Base-by-base conservation (phyloP, 2,329 filamentous ascomycete species). In the Colletotrichum shisoi region DNA sequence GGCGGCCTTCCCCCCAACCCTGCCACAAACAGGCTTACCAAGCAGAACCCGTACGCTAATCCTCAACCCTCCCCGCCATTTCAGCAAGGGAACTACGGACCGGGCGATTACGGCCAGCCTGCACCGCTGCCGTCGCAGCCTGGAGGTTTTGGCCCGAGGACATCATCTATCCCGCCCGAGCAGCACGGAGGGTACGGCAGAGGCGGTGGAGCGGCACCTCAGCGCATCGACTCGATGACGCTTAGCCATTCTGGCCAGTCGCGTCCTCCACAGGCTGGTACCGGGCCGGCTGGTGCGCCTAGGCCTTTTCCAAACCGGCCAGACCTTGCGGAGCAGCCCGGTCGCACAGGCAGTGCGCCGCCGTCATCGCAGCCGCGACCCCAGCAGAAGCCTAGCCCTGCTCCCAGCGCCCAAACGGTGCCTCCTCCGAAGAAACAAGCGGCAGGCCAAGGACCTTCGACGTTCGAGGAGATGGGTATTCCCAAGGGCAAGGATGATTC, bases 391-490 rank as follows among this genome's bases (percentile, higher is more conserved):
- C 56, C 73, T 49, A 70, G 73, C 68, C 57, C 74, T 68, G 70
- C 76, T 68, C 78, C 72, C 46, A 76, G 70, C 62, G 72, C 72
- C 67, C 72, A 75, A 48, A 72, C 77, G 21, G 24, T 71, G 62
- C 78, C 80, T 7, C 74, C 79, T 21, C 70, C 81, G 3, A 79
- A 81, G 17, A 75, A 80, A 21, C 79, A 78, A 69, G 76, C 80
- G 52, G 82, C 86, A 39, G 85, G 84, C 57, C 92, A 93, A 75
- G 95, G 94, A 12, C 94, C 95, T 1, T 92, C 95, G 73, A 98
- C 95, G 0, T 99, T 99, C 77, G 94, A 97, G 76, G 94, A 96
- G 76, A 99, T 99, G 95, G 95, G 95, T 45, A 94, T 99, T 72
- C 92, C 93, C 7, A 86, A 89, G 73, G 89, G 85, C 54, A 94